These are phyloP conservation scores for Schwanniomyces occidentalis DNA, from an alignment of 805 yeast species.

Conservation along the genomic window DNA sequence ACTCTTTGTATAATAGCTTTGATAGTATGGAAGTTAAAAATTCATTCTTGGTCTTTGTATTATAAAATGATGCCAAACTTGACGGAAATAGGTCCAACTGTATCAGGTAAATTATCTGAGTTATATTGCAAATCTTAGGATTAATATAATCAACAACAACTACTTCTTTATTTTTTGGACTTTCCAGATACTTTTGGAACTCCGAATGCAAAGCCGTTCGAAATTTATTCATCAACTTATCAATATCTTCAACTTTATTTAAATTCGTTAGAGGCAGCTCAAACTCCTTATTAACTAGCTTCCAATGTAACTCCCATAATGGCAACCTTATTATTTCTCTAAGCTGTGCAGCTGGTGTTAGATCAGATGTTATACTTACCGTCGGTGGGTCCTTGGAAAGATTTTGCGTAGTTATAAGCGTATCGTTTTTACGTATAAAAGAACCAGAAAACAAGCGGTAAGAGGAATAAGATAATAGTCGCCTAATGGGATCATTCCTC, in stretches of 20 bases:
- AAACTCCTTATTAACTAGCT: neutral
- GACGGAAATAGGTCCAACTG: constrained; percentile 18
- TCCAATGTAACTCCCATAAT: constrained; percentile 4
- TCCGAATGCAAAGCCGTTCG: constrained; percentile 1
- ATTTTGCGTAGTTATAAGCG: too few relatives aligned
- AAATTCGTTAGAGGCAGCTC: constrained; percentile 7
- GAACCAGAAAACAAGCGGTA: too few relatives aligned
- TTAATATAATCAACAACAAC: constrained; percentile 22
- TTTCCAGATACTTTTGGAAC: constrained; percentile 1
- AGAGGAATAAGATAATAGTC: too few relatives aligned
- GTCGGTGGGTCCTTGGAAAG: too few relatives aligned
- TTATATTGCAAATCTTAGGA: constrained; percentile 24
- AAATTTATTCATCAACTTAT: constrained; percentile 3
- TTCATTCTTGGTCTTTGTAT: constrained; percentile 17
- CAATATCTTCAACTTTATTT: constrained; percentile 4
- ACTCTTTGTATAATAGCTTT: constrained; percentile 24
- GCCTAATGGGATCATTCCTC: too few relatives aligned
- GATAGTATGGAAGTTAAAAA: constrained; percentile 21
- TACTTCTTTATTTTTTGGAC: constrained; percentile 3
- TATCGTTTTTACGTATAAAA: too few relatives aligned
- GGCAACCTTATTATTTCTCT: constrained; percentile 7
- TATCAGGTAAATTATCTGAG: constrained; percentile 20
- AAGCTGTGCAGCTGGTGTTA: too few relatives aligned
- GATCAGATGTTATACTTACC: too few relatives aligned
- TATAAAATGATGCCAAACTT: constrained; percentile 15